Evolutionary conservation across 2,329 filamentous ascomycete species (phyloP).

Genomic region (Fusarium staphyleae): DNA sequence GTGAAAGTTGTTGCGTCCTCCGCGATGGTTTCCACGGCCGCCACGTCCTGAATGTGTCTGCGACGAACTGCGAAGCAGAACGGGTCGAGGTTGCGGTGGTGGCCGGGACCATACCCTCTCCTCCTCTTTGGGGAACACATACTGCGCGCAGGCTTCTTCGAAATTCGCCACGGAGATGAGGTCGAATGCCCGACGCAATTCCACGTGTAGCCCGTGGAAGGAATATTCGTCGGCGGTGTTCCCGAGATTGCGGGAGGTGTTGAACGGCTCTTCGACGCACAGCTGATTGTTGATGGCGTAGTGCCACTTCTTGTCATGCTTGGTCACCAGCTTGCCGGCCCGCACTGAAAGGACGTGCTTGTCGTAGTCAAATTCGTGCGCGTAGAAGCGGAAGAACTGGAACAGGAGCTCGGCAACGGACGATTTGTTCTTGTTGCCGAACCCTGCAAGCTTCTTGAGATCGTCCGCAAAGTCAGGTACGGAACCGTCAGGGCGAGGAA

Average conservation of each 20-base stretch:
- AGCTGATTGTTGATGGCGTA: slow-evolving; percentile 80
- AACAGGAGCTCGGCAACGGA: slow-evolving; percentile 88
- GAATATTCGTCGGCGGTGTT: slow-evolving; percentile 97
- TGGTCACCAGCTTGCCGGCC: slow-evolving; percentile 77
- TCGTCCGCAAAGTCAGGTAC: slow-evolving; percentile 87
- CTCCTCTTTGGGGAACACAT: slow-evolving; percentile 86
- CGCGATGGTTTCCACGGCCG: slow-evolving; percentile 57
- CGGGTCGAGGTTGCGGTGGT: slow-evolving; percentile 60
- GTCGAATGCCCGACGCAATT: slow-evolving; percentile 88
- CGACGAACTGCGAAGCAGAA: slow-evolving; percentile 67
- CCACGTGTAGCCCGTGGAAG: slow-evolving; percentile 87
- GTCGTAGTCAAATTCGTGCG: slow-evolving; percentile 90
- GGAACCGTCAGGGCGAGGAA: slow-evolving; percentile 66
- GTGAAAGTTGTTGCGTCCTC: slow-evolving; percentile 54
- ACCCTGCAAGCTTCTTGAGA: slow-evolving; percentile 74
- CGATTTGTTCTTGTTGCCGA: slow-evolving; percentile 81
- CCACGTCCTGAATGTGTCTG: slow-evolving; percentile 61
- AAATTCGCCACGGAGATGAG: slow-evolving; percentile 80
- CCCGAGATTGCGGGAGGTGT: slow-evolving; percentile 84
- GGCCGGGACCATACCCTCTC: slow-evolving; percentile 66
- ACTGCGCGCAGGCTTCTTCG: slow-evolving; percentile 85
- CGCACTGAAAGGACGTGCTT: slow-evolving; percentile 85
- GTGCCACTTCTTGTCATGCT: slow-evolving; percentile 89
- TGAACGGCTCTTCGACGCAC: slow-evolving; percentile 97
- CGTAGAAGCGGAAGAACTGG: slow-evolving; percentile 94